Evolutionary conservation across 2,329 filamentous ascomycete species (phyloP).

Genomic region (Epichloe festucae): DNA sequence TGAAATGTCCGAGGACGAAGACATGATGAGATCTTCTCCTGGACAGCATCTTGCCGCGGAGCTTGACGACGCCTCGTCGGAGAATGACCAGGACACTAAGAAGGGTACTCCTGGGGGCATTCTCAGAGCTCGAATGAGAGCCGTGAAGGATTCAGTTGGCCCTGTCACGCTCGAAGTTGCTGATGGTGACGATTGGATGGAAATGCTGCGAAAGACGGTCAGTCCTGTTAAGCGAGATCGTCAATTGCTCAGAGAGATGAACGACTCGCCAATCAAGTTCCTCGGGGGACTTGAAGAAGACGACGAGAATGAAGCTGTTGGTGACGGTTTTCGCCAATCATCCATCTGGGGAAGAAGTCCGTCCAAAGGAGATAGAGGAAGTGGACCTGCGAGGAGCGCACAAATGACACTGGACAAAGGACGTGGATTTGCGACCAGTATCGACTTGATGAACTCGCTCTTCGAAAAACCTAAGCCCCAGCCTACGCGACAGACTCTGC

Average conservation of each 20-base stretch:
- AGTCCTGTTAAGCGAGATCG: slow-evolving; percentile 89
- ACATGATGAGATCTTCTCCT: slow-evolving; percentile 67
- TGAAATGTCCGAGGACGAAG: slow-evolving; percentile 57
- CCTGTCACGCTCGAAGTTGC: slow-evolving; percentile 48
- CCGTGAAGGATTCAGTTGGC: slow-evolving; percentile 45
- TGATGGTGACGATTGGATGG: slow-evolving; percentile 77
- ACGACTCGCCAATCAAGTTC: slow-evolving; percentile 36
- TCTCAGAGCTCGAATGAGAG: slow-evolving; percentile 50
- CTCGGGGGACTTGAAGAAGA: slow-evolving; percentile 14
- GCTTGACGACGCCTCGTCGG: slow-evolving; percentile 47
- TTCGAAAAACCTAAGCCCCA: slow-evolving; percentile 63
- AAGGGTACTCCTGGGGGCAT: slow-evolving; percentile 43
- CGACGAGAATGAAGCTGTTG: slow-evolving; percentile 23
- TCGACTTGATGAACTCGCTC: slow-evolving; percentile 91
- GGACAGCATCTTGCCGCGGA: slow-evolving; percentile 65
- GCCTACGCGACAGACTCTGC: slow-evolving; percentile 40
- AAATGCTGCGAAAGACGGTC: slow-evolving; percentile 86
- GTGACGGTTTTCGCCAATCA: slow-evolving; percentile 34
- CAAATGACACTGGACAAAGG: slow-evolving; percentile 31
- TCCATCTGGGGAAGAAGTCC: slow-evolving; percentile 23
- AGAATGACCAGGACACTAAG: slow-evolving; percentile 34
- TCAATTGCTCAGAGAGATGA: slow-evolving; percentile 48
- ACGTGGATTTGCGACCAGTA: slow-evolving; percentile 69
- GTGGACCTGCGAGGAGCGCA: slow-evolving; percentile 17
- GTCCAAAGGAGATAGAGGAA: slow-evolving; percentile 16